Conservation (phyloP, 768 basidiomycete species). For the Termitomyces sp. region DNA sequence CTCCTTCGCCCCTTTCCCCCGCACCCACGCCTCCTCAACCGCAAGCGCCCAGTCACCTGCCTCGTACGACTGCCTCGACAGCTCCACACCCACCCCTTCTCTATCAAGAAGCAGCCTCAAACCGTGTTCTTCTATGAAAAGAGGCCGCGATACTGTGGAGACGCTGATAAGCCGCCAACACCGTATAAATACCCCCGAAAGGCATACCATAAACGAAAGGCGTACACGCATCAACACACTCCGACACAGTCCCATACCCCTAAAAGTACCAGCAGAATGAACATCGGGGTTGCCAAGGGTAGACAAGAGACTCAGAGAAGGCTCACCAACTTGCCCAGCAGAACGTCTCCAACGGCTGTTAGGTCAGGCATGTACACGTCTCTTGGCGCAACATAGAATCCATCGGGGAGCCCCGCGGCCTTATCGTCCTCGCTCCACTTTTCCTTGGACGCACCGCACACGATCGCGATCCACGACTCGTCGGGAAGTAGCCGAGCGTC, state of each 20-base stretch:
- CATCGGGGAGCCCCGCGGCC: slow-evolving; percentile 50
- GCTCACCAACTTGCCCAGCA: slow-evolving; percentile 74
- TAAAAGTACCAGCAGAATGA: slow-evolving; percentile 22
- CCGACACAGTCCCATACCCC: slow-evolving; percentile 83
- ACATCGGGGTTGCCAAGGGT: slow-evolving; percentile 5
- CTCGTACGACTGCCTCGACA: slow-evolving; percentile 64
- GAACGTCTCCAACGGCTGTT: slow-evolving; percentile 68
- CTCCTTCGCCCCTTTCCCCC: slow-evolving; percentile 47
- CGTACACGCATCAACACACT: slow-evolving; percentile 73
- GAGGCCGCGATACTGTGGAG: slow-evolving; percentile 63
- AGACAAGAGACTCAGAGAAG: slow-evolving; percentile 1
- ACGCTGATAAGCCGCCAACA: slow-evolving; percentile 1
- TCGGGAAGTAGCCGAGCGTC: slow-evolving; percentile 57
- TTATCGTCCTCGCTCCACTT: slow-evolving; percentile 39
- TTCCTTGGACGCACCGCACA: slow-evolving; percentile 71
- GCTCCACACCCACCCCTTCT: slow-evolving; percentile 69
- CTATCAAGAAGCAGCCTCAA: slow-evolving; percentile 59
- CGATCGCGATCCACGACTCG: slow-evolving; percentile 72
- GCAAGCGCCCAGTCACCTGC: slow-evolving; percentile 68
- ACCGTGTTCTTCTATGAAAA: slow-evolving; percentile 82
- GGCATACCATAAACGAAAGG: slow-evolving; percentile 73
- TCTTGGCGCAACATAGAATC: slow-evolving; percentile 73
- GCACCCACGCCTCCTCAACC: slow-evolving; percentile 56
- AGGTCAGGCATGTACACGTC: slow-evolving; percentile 85
- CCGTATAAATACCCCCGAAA: not conserved